phyloP scores from a whole-genome alignment of 2,329 filamentous ascomycete genomes.

The Colletotrichum graminicola region DNA sequence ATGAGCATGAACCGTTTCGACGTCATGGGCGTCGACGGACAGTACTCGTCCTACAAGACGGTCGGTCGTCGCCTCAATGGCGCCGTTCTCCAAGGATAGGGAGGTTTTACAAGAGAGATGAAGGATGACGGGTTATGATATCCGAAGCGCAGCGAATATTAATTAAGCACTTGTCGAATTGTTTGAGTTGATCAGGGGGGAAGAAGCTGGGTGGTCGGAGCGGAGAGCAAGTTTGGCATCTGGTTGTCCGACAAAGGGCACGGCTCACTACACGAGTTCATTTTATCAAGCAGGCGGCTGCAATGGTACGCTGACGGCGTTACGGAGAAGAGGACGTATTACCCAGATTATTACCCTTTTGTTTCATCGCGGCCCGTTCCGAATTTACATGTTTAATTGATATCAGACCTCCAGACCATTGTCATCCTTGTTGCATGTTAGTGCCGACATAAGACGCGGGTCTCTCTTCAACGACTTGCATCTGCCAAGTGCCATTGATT shows the following conservation, averaged over 20 bases:
- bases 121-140: background rate
- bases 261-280: conserved; percentile 6
- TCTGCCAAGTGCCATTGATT: background rate
- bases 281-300: conserved; percentile 5
- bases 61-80: conserved; percentile 61
- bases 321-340: conserved; percentile 23
- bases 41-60: conserved; percentile 66
- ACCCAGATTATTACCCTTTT: conserved; percentile 27
- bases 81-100: conserved; percentile 47
- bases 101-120: background rate
- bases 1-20: conserved; percentile 66
- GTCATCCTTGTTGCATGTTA: background rate
- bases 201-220: background rate
- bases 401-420: background rate
- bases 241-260: background rate
- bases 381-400: conserved; percentile 31
- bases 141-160: conserved; percentile 18
- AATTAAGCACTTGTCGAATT: conserved; percentile 15
- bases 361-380: conserved; percentile 11
- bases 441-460: background rate
- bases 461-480: background rate
- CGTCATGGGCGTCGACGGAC: conserved; percentile 62
- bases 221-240: conserved; percentile 2
- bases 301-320: conserved; percentile 26
- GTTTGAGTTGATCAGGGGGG: conserved; percentile 12